These are phyloP conservation scores for Diaporthe vaccinii DNA, from an alignment of 2,329 filamentous ascomycete species.

Conservation along the genomic window DNA sequence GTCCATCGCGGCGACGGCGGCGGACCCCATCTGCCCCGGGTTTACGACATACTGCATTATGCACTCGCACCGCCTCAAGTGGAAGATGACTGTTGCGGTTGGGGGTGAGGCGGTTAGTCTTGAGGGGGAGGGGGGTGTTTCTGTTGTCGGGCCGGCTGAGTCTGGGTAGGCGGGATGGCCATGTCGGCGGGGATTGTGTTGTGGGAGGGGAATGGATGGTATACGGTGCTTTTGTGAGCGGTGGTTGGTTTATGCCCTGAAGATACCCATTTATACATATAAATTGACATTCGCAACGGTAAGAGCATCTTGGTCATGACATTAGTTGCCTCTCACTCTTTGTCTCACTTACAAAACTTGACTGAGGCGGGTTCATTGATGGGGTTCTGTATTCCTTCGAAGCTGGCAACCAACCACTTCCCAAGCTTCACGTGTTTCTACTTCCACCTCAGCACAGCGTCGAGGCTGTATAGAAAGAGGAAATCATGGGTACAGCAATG, in stretches of 20 bases:
- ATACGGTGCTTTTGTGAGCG: background rate
- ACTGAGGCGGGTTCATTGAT: too few species aligned
- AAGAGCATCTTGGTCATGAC: background rate
- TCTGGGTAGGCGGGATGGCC: background rate
- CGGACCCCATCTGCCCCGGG: constrained; percentile 39
- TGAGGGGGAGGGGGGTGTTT: constrained; percentile 7
- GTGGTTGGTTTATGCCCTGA: background rate
- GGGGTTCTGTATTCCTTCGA: too few species aligned
- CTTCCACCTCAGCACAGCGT: too few species aligned
- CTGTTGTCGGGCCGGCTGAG: constrained; percentile 12
- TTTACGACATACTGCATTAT: constrained; percentile 48
- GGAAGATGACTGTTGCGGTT: constrained; percentile 40
- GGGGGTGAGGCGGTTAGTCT: constrained; percentile 22
- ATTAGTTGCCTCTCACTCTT: background rate
- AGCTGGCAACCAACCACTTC: too few species aligned
- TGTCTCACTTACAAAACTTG: too few species aligned
- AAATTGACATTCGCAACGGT: background rate
- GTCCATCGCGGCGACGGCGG: background rate
- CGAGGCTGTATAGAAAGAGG: too few species aligned
- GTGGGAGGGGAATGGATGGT: background rate
- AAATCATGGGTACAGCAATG: too few species aligned
- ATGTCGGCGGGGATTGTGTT: background rate
- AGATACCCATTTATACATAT: background rate
- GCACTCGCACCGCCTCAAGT: constrained; percentile 44
- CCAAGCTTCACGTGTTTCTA: too few species aligned